phyloP scores from a whole-genome alignment of 2,329 filamentous ascomycete species.

The Fusarium sp. region DNA sequence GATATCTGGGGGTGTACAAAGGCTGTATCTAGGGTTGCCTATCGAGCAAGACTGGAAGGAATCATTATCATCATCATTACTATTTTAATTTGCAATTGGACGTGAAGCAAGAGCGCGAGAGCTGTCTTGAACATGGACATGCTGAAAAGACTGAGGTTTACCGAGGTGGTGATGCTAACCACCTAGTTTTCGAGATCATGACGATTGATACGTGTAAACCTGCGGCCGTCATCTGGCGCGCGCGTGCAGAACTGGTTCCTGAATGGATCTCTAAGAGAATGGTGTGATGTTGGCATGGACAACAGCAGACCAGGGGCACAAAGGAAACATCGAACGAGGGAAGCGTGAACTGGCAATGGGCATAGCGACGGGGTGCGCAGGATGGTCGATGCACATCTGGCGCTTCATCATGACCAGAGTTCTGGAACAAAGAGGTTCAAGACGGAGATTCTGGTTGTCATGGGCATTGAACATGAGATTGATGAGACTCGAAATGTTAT shows the following conservation, averaged over 20 bases:
- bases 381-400: not conserved
- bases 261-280: not conserved
- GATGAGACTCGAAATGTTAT: not conserved
- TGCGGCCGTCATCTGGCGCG: not conserved
- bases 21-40: constrained; percentile 11
- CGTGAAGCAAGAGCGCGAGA: not conserved
- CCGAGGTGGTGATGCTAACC: not conserved
- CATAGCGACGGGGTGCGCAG: not conserved
- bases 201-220: not conserved
- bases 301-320: not conserved
- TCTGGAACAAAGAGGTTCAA: not conserved
- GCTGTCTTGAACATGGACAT: not conserved
- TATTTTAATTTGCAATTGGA: not conserved
- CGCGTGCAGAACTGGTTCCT: not conserved
- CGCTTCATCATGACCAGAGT: not conserved
- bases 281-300: not conserved
- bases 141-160: not conserved
- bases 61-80: not conserved
- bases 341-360: not conserved
- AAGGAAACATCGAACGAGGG: not conserved
- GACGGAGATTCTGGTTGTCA: not conserved
- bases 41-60: constrained; percentile 15
- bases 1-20: constrained; percentile 17
- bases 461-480: not conserved
- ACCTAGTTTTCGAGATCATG: not conserved